These are phyloP conservation scores for Marsdenia floribunda DNA, from an alignment of 257 asterid species.

Conservation along the genomic window DNA sequence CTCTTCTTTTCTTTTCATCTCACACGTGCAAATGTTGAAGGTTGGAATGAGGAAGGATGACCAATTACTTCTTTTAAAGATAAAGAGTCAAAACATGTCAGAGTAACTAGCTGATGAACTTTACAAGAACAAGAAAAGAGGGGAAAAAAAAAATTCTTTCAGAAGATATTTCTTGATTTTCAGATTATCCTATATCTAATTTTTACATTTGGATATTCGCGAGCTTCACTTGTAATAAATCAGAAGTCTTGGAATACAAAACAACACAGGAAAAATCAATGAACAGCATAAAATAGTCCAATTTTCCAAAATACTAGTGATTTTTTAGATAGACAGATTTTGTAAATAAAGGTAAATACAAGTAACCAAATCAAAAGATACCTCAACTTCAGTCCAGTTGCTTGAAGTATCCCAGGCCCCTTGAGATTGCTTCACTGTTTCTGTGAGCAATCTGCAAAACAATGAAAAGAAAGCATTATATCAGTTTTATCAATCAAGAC, in stretches of 20 bases:
- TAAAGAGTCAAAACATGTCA: background rate
- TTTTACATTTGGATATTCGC: background rate
- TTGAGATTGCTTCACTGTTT: constrained; percentile 69
- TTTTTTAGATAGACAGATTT: background rate
- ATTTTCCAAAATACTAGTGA: background rate
- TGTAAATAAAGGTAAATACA: background rate
- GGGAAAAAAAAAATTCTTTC: background rate
- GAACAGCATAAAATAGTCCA: background rate
- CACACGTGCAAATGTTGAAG: background rate
- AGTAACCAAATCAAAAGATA: constrained; percentile 18
- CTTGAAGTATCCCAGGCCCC: constrained; percentile 50
- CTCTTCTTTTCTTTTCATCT: background rate
- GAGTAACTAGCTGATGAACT: background rate
- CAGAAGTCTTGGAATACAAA: background rate
- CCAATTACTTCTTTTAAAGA: constrained; percentile 1
- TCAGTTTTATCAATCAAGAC: background rate
- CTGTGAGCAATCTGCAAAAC: constrained; percentile 63
- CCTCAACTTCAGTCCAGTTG: constrained; percentile 88
- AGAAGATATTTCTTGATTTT: background rate
- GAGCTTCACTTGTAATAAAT: background rate
- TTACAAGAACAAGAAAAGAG: background rate
- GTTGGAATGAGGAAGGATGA: background rate
- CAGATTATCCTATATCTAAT: background rate
- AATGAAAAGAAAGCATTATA: constrained; percentile 19
- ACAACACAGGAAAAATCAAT: background rate